Conservation (phyloP, 169 alveolate species). For the Cryptosporidium muris region DNA sequence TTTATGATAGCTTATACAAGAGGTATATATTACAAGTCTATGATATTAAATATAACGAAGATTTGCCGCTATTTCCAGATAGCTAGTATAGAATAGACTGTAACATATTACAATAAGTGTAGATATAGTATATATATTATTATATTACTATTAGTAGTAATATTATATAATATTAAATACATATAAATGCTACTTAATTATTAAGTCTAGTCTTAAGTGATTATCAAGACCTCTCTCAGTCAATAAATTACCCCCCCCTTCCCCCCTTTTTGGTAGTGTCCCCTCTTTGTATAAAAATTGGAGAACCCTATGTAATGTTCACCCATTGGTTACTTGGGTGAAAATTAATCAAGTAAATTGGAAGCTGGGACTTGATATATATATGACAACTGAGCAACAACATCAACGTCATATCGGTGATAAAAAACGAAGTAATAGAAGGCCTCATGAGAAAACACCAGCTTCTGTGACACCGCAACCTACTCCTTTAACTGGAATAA, state of each 20-base stretch:
- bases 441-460: conserved; percentile 66
- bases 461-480: not conserved
- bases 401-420: conserved; percentile 67
- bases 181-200: not conserved
- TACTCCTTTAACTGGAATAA: not conserved
- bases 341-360: conserved; percentile 25
- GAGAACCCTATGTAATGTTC: conserved; percentile 64
- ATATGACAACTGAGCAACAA: conserved; percentile 70
- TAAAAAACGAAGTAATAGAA: conserved; percentile 64
- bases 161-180: too few relatives aligned
- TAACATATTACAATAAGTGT: too few relatives aligned
- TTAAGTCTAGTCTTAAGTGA: conserved; percentile 26
- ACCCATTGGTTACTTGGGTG: conserved; percentile 68
- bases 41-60: too few relatives aligned
- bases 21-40: too few relatives aligned
- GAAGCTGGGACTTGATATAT: conserved; percentile 22
- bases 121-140: too few relatives aligned
- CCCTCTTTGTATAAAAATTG: not conserved
- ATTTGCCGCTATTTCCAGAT: too few relatives aligned
- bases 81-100: too few relatives aligned
- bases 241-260: conserved; percentile 9
- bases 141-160: too few relatives aligned
- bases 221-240: conserved; percentile 5
- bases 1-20: too few relatives aligned
- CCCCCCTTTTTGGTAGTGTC: conserved; percentile 30